Base-by-base conservation (phyloP, 495 filamentous ascomycete species). In the Lasiosphaeria miniovina region DNA sequence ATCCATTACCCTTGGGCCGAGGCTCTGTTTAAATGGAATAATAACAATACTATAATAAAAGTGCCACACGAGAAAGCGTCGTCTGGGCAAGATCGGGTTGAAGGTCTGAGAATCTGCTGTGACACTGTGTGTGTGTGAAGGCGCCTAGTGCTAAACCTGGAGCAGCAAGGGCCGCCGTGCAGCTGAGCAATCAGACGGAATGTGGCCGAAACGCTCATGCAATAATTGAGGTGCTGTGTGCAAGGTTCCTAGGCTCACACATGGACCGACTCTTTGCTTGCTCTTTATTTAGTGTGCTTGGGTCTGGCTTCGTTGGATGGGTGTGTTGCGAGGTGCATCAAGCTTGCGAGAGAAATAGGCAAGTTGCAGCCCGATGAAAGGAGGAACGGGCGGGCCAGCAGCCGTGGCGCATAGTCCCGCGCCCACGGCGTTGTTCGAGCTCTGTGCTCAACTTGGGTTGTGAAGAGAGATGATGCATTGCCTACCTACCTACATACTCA, bases 161-260 rank as follows among this genome's bases (percentile, higher is more conserved):
- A 61, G 12, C 36, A 59, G 62, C 48, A 69, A 67, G 52, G 62
- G 41, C 59, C 33, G 52, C 35, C 31, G 49, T 55, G 58, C 8
- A 51, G 52, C 64, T 65, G 68, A 61, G 40, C 68, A 71, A 69
- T 71, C 61, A 71, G 64, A 68, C 52, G 34, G 53, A 68, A 53
- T 55, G 41, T 60, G 54, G 60, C 59, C 61, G 62, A 59, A 61
- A 61, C 38, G 59, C 57, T 61, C 54, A 61, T 60, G 61, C 60
- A 55, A 63, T 41, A 63, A 48, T 35, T 15, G 33, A 36, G 24
- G 7, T 58, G 49, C 36, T 45, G 49, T 57, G 57, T 56, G 63
- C 63, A 65, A 55, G 59, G 56, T 48, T 43, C 49, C 66, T 43
- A 24, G 59, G 57, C 49, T 66, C 43, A 7, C 36, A 54, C 36